Evolutionary conservation across 768 basidiomycete species (phyloP), one percentile per base, ranked within the genome.

Genomic region (Trametes sanguinea): DNA sequence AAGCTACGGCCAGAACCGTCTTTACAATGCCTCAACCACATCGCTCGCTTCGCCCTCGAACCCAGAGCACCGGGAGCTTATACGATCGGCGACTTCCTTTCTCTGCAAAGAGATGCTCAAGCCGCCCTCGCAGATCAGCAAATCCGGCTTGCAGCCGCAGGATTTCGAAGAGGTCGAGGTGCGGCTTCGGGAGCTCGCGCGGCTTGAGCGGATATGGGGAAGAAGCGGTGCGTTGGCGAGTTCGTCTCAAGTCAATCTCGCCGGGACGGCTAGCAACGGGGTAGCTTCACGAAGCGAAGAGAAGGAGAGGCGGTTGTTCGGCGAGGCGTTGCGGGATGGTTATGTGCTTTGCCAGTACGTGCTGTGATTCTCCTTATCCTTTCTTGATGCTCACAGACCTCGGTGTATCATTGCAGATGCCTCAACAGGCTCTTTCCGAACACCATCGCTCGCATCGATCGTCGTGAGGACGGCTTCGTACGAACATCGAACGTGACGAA

Each of bases 301-400:
- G 65, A 80, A 87, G 68, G 91, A 95, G 74, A 77, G 88, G 64
- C 81, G 79, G 55, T 72, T 84, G 35, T 96, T 95, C 68, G 78
- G 80, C 37, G 91, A 94, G 56, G 86, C 90, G 0, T 71, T 95
- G 57, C 76, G 85, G 67, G 94, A 96, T 76, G 94, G 94, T 1
- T 89, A 87, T 73, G 83, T 95, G 22, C 81, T 96, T 27, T 95
- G 94, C 85, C 88, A 92, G 94, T 95, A 70, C 77, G 94, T 86
- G 39, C 64, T 54, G 43, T 45, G 60, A 17, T 30, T 65, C 58
- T 40, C 11, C 45, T 40, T 22, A 6, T 10, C 14, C 32, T 13
- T 27, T 35, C 30, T 32, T 16, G 29, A 27, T 27, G 30, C 51
- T 51, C 32, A 40, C 14, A 35, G 30, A 42, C 48, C 16, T 35